Evolutionary conservation across 1,284 basidiomycete genomes (phyloP), one percentile per base, ranked within the genome.

Genomic region (Leccinum brunneo-olivaceum): DNA sequence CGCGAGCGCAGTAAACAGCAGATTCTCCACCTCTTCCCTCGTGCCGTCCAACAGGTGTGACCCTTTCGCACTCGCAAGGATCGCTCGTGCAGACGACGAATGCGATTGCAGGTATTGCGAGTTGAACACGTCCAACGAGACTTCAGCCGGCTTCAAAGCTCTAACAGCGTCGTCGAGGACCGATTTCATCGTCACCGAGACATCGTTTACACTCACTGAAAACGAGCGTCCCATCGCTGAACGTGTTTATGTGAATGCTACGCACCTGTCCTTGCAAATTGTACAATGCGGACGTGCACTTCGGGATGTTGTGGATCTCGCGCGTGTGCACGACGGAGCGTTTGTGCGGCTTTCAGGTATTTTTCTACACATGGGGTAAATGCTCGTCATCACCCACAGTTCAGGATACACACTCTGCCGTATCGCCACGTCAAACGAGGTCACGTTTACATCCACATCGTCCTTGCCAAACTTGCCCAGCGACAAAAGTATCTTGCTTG

Each of bases 401-500:
- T 29, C 71, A 30, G 18, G 28, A 29, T 7, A 69, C 79, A 56
- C 54, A 84, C 83, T 72, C 58, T 78, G 71, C 35, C 87, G 67
- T 23, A 81, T 57, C 23, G 86, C 81, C 20, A 98, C 82, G 57
- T 97, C 91, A 58, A 90, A 96, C 2, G 75, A 72, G 0, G 74
- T 72, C 34, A 81, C 62, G 85, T 90, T 94, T 5, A 81, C 80
- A 30, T 89, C 81, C 7, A 89, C 62, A 40, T 79, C 70, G 1
- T 71, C 60, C 12, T 67, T 61, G 1, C 73, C 74, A 23, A 81
- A 66, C 3, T 66, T 68, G 15, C 76, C 71, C 10, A 98, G 64
- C 2, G 85, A 84, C n/a, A 70, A 67, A 23, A 97, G 67, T 20
- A 89, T 65, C 57, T 84, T 87, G 42, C 77, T 72, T 0, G 93